These are phyloP conservation scores for Malassezia furfur DNA, from an alignment of 1,284 basidiomycete genomes.

Conservation along the genomic window DNA sequence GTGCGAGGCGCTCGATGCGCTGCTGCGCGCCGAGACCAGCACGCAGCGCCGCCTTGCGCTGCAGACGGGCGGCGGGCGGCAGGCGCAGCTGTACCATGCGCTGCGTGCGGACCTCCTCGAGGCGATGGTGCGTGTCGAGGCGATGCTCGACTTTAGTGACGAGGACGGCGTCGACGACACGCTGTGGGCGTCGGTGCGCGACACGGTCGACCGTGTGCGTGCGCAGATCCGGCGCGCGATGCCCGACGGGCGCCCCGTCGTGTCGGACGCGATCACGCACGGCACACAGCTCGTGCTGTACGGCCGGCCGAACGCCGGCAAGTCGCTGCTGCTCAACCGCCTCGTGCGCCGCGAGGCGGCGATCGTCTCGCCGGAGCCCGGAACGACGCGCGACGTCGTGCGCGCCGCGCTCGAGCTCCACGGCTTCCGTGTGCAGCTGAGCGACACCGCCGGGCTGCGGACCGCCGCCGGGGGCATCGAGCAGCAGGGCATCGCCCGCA, in stretches of 20 bases:
- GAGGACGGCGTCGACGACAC: conserved; percentile 74
- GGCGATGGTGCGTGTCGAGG: conserved; percentile 68
- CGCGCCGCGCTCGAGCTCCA: conserved; percentile 69
- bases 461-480: conserved; percentile 56
- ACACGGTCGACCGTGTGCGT: conserved; percentile 1
- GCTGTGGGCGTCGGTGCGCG: conserved; percentile 52
- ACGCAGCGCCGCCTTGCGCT: conserved; percentile 66
- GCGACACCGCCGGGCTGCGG: conserved; percentile 77
- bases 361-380: conserved; percentile 73
- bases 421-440: conserved; percentile 67
- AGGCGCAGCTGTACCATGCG: conserved; percentile 55
- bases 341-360: conserved; percentile 73
- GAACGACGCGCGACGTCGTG: conserved; percentile 76
- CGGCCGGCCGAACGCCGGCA: conserved; percentile 80
- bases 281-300: conserved; percentile 74
- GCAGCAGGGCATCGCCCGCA: conserved; percentile 68
- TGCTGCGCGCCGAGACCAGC: conserved; percentile 76
- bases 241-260: conserved; percentile 49
- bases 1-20: conserved; percentile 70
- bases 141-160: conserved; percentile 81
- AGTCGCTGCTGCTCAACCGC: conserved; percentile 72
- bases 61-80: conserved; percentile 57
- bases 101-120: conserved; percentile 60
- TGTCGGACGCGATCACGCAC: conserved; percentile 64
- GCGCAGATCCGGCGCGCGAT: conserved; percentile 8